Evolutionary conservation across 2,329 filamentous ascomycete genomes (phyloP), one percentile per base, ranked within the genome.

Genomic region (Fusarium oligoseptatum): DNA sequence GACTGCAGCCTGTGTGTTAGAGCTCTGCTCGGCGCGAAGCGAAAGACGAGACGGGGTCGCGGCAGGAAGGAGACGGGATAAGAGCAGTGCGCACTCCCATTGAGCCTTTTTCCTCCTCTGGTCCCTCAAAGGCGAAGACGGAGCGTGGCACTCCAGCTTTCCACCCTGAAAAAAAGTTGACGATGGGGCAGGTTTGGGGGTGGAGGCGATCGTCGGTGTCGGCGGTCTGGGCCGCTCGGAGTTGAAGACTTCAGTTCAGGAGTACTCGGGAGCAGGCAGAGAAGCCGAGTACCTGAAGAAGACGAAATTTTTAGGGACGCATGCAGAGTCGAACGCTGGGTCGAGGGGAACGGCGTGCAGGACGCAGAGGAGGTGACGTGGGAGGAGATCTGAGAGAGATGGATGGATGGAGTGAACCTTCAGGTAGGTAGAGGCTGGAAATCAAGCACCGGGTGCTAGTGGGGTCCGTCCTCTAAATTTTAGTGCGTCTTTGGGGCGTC

Each of bases 31-130:
- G 34, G 63, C 43, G 56, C 34, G 65, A 71, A 27, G 45, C 29
- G 61, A 71, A 29, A 39, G n/a, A 64, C n/a, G 48, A 43, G 20
- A 64, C 15, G 43, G 48, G 64, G 39, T 24, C 41, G 55, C 48
- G 20, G 56, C 37, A 56, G 32, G 64, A 52, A 62, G 39, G 41
- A 64, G 48, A 66, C 62, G 41, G 63, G 48, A 66, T 57, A 70
- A 71, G 67, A 67, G 68, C 64, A 39, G 32, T 50, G 74, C 81
- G 67, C 73, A 83, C 81, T 82, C 80, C 79, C 79, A 81, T 79
- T 74, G 71, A 75, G 75, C 45, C 70, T 62, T 73, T 61, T 58
- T 76, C 71, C 75, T 75, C 74, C 73, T 74, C 72, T 72, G 66
- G 32, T 74, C 70, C 70, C 41, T 70, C 70, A 62, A 60, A 60